These are phyloP conservation scores for Trichoderma gamsii DNA, from an alignment of 495 filamentous ascomycete genomes.

Conservation along the genomic window DNA sequence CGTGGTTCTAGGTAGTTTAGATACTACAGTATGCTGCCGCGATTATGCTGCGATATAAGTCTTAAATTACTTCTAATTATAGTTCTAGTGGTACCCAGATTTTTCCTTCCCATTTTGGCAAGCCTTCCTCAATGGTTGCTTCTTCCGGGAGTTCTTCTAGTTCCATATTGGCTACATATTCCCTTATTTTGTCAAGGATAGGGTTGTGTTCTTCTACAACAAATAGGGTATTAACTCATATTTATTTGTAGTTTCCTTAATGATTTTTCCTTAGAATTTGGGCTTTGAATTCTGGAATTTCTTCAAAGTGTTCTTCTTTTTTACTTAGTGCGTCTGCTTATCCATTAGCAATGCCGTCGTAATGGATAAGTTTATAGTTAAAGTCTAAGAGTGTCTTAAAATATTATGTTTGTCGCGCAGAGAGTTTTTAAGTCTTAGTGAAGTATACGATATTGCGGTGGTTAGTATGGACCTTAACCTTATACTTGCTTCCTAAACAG, in stretches of 20 bases:
- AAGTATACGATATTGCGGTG: no score
- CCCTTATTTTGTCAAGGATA: conserved; percentile 26
- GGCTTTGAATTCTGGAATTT: conserved; percentile 32
- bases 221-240: conserved; percentile 40
- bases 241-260: conserved; percentile 21
- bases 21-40: conserved; percentile 17
- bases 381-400: no score
- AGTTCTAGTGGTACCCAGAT: conserved; percentile 27
- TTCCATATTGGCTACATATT: conserved; percentile 25
- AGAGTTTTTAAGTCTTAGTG: no score
- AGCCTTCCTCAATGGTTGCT: no score
- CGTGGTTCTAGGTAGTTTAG: conserved; percentile 28
- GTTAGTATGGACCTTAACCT: no score
- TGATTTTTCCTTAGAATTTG: conserved; percentile 16
- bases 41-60: conserved; percentile 26
- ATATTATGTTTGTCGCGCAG: no score
- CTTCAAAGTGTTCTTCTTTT: background rate
- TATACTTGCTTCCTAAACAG: no score
- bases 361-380: no score
- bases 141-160: conserved; percentile 15
- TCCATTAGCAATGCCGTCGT: no score
- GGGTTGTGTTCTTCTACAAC: conserved; percentile 35
- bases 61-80: conserved; percentile 28
- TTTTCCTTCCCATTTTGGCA: conserved; percentile 22
- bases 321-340: no score